Evolutionary conservation across 768 basidiomycete species (phyloP).

Genomic region (Termitomyces sp.): DNA sequence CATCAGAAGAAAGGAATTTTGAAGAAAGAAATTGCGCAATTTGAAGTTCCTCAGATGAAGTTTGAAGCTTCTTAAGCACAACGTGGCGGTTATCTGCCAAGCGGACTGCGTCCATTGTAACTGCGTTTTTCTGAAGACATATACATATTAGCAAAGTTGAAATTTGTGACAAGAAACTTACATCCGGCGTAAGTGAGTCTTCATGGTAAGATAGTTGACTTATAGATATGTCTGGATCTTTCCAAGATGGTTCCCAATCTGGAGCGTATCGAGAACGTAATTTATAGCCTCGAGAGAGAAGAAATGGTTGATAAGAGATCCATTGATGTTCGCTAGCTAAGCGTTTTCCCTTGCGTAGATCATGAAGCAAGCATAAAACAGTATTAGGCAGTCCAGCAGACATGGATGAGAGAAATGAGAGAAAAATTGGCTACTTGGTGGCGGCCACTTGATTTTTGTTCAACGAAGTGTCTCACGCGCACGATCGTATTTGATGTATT

Average conservation of each 20-base stretch:
- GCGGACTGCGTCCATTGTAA: background rate
- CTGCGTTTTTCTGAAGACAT: background rate
- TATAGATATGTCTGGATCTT: background rate
- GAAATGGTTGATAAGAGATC: background rate
- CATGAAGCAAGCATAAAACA: background rate
- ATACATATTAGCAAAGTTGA: background rate
- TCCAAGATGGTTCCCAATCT: background rate
- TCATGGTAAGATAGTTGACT: background rate
- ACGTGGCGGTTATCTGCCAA: constrained; percentile 3
- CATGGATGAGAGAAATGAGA: background rate
- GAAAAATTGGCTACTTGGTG: no score
- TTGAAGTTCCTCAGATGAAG: background rate
- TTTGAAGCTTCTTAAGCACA: background rate
- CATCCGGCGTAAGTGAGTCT: background rate
- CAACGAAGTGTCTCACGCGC: no score
- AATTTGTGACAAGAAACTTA: background rate
- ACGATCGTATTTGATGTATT: no score
- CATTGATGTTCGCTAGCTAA: background rate
- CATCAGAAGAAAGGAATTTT: background rate
- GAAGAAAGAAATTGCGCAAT: constrained; percentile 3
- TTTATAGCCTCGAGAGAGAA: constrained; percentile 1
- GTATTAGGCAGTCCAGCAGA: background rate
- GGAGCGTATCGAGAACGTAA: constrained; percentile 3
- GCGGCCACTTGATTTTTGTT: no score
- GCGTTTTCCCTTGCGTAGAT: background rate